phyloP scores from a whole-genome alignment of 176 grass and related monocot species.

The Stipa capillata region DNA sequence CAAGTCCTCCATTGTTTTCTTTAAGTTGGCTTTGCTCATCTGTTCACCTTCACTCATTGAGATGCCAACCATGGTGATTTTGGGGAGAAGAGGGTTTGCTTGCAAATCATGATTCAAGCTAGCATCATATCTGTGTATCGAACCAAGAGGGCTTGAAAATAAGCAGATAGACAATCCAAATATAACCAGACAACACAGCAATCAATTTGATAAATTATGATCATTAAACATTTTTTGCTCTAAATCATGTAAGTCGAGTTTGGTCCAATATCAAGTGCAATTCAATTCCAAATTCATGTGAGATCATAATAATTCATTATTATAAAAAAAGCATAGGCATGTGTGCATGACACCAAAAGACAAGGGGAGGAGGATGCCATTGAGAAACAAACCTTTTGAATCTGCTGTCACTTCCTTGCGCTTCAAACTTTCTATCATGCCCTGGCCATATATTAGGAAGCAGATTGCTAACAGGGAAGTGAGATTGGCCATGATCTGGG shows the following conservation, averaged over 20 bases:
- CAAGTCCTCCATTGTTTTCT: slow-evolving; percentile 84
- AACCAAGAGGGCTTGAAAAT: slow-evolving; percentile 10
- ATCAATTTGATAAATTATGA: background rate
- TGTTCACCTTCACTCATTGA: slow-evolving; percentile 69
- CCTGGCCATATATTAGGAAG: slow-evolving; percentile 64
- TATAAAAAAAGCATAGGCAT: background rate
- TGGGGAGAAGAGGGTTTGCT: slow-evolving; percentile 68
- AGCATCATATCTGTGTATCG: slow-evolving; percentile 20
- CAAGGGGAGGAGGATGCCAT: background rate
- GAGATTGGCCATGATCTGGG: slow-evolving; percentile 23
- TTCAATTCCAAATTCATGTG: background rate
- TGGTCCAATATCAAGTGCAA: background rate
- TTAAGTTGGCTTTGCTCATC: slow-evolving; percentile 67
- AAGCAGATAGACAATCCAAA: background rate
- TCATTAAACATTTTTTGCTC: background rate
- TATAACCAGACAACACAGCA: background rate
- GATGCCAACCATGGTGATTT: slow-evolving; percentile 93
- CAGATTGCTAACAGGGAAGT: slow-evolving; percentile 58
- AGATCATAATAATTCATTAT: background rate
- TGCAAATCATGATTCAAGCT: slow-evolving; percentile 20
- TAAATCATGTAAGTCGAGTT: background rate
- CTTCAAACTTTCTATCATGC: slow-evolving; percentile 31
- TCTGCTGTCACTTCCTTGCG: slow-evolving; percentile 15
- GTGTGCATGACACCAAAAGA: background rate
- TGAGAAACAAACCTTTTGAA: slow-evolving; percentile 29